Base-by-base conservation (phyloP, 2,329 filamentous ascomycete genomes). In the Penicillium frequentans region DNA sequence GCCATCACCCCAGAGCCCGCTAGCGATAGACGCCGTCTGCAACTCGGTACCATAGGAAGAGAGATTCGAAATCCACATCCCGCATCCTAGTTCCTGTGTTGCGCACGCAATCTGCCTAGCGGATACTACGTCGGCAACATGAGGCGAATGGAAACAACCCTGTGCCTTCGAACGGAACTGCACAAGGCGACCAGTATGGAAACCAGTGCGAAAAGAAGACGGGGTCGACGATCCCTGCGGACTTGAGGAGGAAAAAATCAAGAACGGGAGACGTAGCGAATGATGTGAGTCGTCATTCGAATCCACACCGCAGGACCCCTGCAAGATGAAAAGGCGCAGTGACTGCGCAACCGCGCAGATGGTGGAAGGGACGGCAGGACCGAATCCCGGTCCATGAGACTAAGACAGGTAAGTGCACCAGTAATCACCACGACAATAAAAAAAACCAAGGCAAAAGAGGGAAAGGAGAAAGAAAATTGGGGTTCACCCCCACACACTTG, bases 1-100 rank as follows among this genome's bases (percentile, higher is more conserved):
- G 57, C 57, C 52, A 60, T 57, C 35, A 23, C 24, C 29, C 45
- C 53, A 48, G 9, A 42, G 19, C 50, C 55, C 50, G 24, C 57
- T 57, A 61, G 56, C 59, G 62, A 60, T 62, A 57, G 54, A 56
- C 62, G 56, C 61, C 63, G 57, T 47, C 55, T 56, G 52, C 45
- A 55, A 51, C 37, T 51, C 39, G 49, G 44, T 53, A 52, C 54
- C 52, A 44, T 24, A 42, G 19, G n/a, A 39, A 2, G 6, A 37
- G 2, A 2, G 5, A 11, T 3, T 3, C 14, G 19, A 3, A 42
- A 42, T 23, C 39, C 39, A 42, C 39, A 21, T n/a, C n/a, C 35
- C 16, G 16, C 16, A 42, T 42, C 19, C 39, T 42, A 42, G 39
- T 42, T 14, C 3, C 39, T 21, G 19, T 19, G 19, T 14, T 42